Evolutionary conservation across 306 rosid genomes (phyloP).

Genomic region (Inga leiocalycina): DNA sequence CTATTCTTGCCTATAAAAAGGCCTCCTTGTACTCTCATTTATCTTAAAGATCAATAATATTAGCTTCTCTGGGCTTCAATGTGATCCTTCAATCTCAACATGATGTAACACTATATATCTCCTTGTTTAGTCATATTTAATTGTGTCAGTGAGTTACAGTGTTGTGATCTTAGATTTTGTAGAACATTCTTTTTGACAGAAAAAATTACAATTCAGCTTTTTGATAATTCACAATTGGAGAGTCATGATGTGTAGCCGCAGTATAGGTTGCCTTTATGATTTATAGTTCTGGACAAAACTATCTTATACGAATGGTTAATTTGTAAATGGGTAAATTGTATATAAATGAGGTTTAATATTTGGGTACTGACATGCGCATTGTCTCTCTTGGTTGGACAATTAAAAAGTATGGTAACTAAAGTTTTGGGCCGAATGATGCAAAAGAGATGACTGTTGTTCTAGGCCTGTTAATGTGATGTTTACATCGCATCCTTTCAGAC

Average conservation of each 20-base stretch:
- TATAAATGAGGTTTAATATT: constrained; percentile 27
- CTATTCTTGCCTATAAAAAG: no score
- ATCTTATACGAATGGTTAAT: background rate
- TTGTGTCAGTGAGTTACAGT: background rate
- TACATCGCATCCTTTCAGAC: background rate
- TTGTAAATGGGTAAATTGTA: constrained; percentile 13
- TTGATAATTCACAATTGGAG: background rate
- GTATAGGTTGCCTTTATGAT: background rate
- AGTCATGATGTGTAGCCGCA: background rate
- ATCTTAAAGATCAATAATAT: no score
- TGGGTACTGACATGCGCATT: constrained; percentile 14
- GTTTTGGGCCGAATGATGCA: constrained; percentile 7
- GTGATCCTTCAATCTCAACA: no score
- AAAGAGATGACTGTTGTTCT: constrained; percentile 28
- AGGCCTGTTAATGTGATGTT: constrained; percentile 24
- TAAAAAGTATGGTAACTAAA: constrained; percentile 3
- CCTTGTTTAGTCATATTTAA: background rate
- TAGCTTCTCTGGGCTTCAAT: no score
- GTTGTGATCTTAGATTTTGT: background rate
- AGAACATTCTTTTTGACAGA: background rate
- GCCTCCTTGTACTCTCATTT: no score
- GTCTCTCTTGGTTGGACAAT: constrained; percentile 6
- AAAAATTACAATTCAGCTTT: background rate
- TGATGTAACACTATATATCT: background rate
- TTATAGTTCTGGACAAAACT: constrained; percentile 11